These are phyloP conservation scores for Trypanosoma lewisi DNA, from an alignment of 208 protist genomes.

Conservation along the genomic window DNA sequence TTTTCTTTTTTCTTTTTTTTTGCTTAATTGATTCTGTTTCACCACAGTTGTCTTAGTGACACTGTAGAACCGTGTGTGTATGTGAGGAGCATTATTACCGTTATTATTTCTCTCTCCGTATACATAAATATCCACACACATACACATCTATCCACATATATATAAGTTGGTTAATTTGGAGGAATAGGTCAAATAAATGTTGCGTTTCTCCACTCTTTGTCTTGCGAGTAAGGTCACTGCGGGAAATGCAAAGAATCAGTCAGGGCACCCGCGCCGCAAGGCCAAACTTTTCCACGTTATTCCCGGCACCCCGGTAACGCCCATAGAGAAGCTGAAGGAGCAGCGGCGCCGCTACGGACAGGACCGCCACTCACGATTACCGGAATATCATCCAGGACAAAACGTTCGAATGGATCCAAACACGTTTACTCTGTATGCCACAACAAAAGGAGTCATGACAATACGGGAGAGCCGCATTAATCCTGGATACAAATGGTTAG, in stretches of 20 bases:
- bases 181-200: slow-evolving; percentile 29
- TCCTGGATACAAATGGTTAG: slow-evolving; percentile 76
- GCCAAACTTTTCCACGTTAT: slow-evolving; percentile 75
- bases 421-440: slow-evolving; percentile 78
- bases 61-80: too few relatives aligned
- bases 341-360: slow-evolving; percentile 74
- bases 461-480: slow-evolving; percentile 73
- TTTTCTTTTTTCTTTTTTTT: too few relatives aligned
- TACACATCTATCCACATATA: too few relatives aligned
- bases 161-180: too few relatives aligned
- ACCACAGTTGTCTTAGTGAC: too few relatives aligned
- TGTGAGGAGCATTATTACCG: too few relatives aligned
- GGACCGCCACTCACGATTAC: slow-evolving; percentile 70
- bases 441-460: slow-evolving; percentile 72
- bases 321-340: slow-evolving; percentile 79
- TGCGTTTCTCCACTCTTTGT: slow-evolving; percentile 27
- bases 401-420: slow-evolving; percentile 86
- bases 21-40: too few relatives aligned
- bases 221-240: slow-evolving; percentile 79
- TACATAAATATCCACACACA: too few relatives aligned
- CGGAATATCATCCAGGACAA: slow-evolving; percentile 66
- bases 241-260: slow-evolving; percentile 81
- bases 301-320: slow-evolving; percentile 69
- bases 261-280: slow-evolving; percentile 54
- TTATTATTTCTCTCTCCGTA: too few relatives aligned